Base-by-base conservation (phyloP, 345 rosid genomes). In the Citrus australasica region DNA sequence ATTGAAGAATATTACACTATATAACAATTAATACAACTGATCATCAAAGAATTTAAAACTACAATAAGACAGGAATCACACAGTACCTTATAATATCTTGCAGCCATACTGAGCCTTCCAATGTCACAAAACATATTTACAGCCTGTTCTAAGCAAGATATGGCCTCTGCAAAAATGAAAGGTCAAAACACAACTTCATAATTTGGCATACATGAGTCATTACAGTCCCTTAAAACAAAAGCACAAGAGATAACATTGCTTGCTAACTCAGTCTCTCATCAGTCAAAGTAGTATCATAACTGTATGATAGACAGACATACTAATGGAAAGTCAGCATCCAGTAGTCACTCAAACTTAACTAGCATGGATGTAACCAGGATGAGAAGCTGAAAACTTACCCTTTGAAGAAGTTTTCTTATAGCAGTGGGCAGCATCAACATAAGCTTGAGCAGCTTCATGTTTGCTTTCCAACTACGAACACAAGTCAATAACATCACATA, bases 91-190 rank as follows among this genome's bases (percentile, higher is more conserved):
- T 82, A 89, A 79, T 94, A 97, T 89, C 98, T 92, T 74, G 99
- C 99, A 80, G 98, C 99, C 98, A 94, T 93, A 86, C 88, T 93
- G 79, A 97, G 91, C 89, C 98, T 90, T 83, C 98, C 99, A 69
- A 91, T 94, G 77, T 97, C 99, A 83, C 94, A 92, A 67, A 89
- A 90, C 83, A 93, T 56, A 66, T 89, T 90, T 78, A 94, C 92
- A 1, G 98, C 99, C 81, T 89, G 88, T 80, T 82, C 89, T 80
- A 97, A 91, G 89, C 98, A 97, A 85, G 94, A 84, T 85, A 93
- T 88, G 75, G 99, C 90, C 88, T 94, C 98, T 97, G 89, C 87
- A 89, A 61, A 78, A 48, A 55, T 28, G 58, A 64, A 75, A 76
- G 42, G 10, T 67, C 48, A 66, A 67, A 24, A 76, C 37, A 56